Evolutionary conservation across 139 green algal species (phyloP), one percentile per base, ranked within the genome.

Genomic region (Zygnema cylindricum): DNA sequence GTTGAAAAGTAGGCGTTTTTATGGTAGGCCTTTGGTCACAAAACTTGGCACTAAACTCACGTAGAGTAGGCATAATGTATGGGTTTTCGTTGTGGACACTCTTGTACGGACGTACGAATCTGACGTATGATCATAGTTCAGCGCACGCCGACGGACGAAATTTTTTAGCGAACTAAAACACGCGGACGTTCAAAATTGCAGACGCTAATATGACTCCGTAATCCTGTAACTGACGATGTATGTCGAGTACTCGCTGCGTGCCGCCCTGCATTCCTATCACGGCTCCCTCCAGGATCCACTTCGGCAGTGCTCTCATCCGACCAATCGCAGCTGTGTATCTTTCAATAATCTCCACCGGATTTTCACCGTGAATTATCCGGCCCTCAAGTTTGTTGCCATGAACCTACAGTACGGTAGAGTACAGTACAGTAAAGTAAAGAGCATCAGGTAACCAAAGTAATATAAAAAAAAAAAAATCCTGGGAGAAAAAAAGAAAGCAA

Each of bases 261-360:
- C 90, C 90, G 7, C 90, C 90, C 42, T 92, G 87, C 41, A 93
- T 84, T 35, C 86, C 86, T 35, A 91, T 57, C 2, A 91, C 43
- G 2, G 86, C 79, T 36, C 86, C 86, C 2, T 55, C 30, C n/a
- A 32, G 11, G 22, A 89, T 88, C 85, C 85, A 90, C 16, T 54
- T 43, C 39, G 90, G 90, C n/a, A 93, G 41, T 3, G 55, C 69
- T 1, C 49, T 32, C 83, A 92, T 92, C 0, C 90, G 82, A 22
- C 90, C 90, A 33, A 32, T 88, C 76, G 82, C 78, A 35, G 84
- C 71, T n/a, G 90, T 93, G 83, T 93, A 93, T 57, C 76, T 36
- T 30, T 77, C 11, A 35, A 93, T 89, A 1, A 92, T 30, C 2
- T 90, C 88, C 1, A 1, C 43, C 22, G 86, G 86, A 25, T 35